Conservation (phyloP, 768 basidiomycete genomes). For the Gloeostereum incarnatum region DNA sequence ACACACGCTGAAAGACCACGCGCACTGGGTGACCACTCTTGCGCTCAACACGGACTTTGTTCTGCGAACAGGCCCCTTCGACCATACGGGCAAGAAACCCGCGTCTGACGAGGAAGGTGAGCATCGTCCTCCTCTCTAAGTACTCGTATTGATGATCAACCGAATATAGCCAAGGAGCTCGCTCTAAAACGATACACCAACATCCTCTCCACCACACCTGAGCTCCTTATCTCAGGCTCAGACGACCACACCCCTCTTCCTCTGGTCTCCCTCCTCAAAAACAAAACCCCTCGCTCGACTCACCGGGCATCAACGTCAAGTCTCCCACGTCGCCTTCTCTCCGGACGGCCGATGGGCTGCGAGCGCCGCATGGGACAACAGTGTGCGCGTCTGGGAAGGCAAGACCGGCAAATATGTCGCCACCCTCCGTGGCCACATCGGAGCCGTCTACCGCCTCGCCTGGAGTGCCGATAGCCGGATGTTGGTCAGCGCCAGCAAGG, state of each 20-base stretch:
- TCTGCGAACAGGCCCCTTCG: slow-evolving; percentile 89
- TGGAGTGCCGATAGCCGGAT: slow-evolving; percentile 94
- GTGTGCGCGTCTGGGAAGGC: slow-evolving; percentile 89
- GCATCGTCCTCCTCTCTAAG: slow-evolving; percentile 6
- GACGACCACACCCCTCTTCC: slow-evolving; percentile 97
- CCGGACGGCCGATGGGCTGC: slow-evolving; percentile 92
- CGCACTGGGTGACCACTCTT: slow-evolving; percentile 98
- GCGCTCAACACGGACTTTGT: slow-evolving; percentile 94
- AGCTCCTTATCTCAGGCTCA: slow-evolving; percentile 89
- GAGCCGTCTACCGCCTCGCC: slow-evolving; percentile 86
- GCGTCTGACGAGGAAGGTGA: slow-evolving; percentile 76
- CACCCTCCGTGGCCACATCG: slow-evolving; percentile 86
- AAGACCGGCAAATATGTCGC: slow-evolving; percentile 81
- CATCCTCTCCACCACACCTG: slow-evolving; percentile 56
- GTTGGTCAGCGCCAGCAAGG: slow-evolving; percentile 92
- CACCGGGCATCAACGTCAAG: slow-evolving; percentile 92
- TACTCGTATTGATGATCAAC: not conserved
- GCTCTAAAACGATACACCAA: slow-evolving; percentile 74
- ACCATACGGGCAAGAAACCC: slow-evolving; percentile 76
- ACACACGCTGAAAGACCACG: slow-evolving; percentile 87
- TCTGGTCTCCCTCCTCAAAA: slow-evolving; percentile 63
- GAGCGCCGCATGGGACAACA: slow-evolving; percentile 84
- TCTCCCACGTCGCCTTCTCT: slow-evolving; percentile 90
- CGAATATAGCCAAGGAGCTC: slow-evolving; percentile 54
- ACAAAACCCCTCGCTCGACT: slow-evolving; percentile 69